These are phyloP conservation scores for Dothistroma septosporum DNA, from an alignment of 2,329 filamentous ascomycete genomes.

Conservation along the genomic window DNA sequence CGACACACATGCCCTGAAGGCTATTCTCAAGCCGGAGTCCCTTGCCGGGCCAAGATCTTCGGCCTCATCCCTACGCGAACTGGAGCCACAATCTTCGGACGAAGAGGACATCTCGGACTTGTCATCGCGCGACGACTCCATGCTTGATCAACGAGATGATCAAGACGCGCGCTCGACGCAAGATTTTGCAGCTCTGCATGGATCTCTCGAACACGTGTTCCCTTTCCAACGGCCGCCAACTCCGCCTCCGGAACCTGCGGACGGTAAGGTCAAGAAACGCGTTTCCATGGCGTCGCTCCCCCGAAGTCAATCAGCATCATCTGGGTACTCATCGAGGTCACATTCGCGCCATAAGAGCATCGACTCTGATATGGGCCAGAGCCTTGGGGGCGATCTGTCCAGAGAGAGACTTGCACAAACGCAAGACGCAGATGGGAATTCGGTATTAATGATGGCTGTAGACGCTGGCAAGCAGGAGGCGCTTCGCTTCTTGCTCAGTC, in stretches of 20 bases:
- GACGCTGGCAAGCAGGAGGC: constrained; percentile 62
- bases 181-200: constrained; percentile 36
- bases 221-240: constrained; percentile 69
- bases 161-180: constrained; percentile 1
- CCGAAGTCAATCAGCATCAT: constrained; percentile 80
- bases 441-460: constrained; percentile 60
- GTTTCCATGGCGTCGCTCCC: constrained; percentile 76
- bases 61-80: constrained; percentile 17
- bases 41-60: constrained; percentile 15
- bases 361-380: constrained; percentile 61
- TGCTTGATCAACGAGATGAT: not conserved
- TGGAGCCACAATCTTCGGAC: constrained; percentile 21
- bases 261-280: constrained; percentile 62
- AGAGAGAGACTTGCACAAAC: constrained; percentile 73
- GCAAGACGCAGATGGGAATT: constrained; percentile 67
- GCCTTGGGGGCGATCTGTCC: constrained; percentile 67
- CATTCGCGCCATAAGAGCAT: constrained; percentile 75
- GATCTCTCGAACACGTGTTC: constrained; percentile 74
- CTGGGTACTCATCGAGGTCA: constrained; percentile 66
- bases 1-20: constrained; percentile 67
- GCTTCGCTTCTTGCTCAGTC: constrained; percentile 73
- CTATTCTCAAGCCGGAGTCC: constrained; percentile 66
- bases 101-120: constrained; percentile 20
- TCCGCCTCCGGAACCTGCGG: constrained; percentile 42
- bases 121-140: constrained; percentile 2